Base-by-base conservation (phyloP, 192 early-diverging fungal genomes). In the Entomortierella lignicola region DNA sequence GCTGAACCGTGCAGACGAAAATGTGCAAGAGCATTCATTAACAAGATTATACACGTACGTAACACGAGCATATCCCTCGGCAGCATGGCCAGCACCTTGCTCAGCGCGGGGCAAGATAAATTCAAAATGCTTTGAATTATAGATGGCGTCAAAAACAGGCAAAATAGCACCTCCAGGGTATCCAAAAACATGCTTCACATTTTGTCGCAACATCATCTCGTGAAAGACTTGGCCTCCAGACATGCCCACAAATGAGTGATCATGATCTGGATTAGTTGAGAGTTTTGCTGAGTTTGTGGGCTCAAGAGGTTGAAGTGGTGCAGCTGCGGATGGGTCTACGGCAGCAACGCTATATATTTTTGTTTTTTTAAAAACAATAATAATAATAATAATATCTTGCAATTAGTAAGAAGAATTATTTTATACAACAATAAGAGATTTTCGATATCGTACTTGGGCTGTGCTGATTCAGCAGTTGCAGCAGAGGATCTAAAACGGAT, bases 1-100 rank as follows among this genome's bases (percentile, higher is more conserved):
- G 3, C 17, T 47, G 44, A 47, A 34, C 60, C 39, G 23, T 30
- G 30, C 25, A 34, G 8, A 44, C 60, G 65, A 71, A 71, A 83
- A 72, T 11, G 17, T 20, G 12, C 44, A 47, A 47, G 44, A 47
- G 5, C 15, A 47, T 47, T 20, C 2, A 47, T 37, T 10, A 71
- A 47, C 26, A 34, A 70, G 23, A 60, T 50, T 23, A 43, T 1
- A 10, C 15, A 31, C 87, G 57, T 82, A 91, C 90, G 91, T 95
- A 34, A 91, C 95, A 81, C 93, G 90, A 20, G 96, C 96, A 81
- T 98, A 99, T 17, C 94, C 98, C 84, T 99, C 94, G 8, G 98
- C 96, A 94, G 98, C 98, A 73, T 99, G 98, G 7, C 98, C 98
- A 31, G 96, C 97, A 63, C 98, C 98, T 82, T 99, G 98, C 77